Conservation (phyloP, 1,284 basidiomycete species). For the Pseudomicrostroma phylloplanum region DNA sequence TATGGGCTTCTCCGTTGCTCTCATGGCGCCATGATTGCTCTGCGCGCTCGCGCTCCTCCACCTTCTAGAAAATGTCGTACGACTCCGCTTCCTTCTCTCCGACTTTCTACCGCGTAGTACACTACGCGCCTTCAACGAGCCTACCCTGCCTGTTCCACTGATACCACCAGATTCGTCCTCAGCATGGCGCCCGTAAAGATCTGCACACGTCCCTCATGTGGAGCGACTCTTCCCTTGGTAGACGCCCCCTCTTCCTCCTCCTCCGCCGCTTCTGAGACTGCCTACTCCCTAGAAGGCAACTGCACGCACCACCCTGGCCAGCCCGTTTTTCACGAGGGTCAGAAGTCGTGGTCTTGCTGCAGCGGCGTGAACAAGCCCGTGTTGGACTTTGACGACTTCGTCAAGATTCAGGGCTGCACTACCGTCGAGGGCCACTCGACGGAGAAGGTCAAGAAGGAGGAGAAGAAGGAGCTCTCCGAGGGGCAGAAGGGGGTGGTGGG, state of each 20-base stretch:
- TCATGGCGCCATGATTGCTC: too few relatives aligned
- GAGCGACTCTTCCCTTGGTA: constrained; percentile 11
- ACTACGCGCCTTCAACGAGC: too few relatives aligned
- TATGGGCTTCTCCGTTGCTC: too few relatives aligned
- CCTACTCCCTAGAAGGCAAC: not conserved
- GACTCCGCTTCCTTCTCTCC: too few relatives aligned
- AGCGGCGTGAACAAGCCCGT: constrained; percentile 47
- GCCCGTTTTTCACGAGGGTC: constrained; percentile 49
- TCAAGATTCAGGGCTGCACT: constrained; percentile 40
- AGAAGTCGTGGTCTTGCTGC: constrained; percentile 51
- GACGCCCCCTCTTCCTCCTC: constrained; percentile 25
- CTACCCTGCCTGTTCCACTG: too few relatives aligned
- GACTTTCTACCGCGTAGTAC: too few relatives aligned
- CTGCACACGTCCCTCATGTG: constrained; percentile 46
- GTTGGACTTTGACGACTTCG: constrained; percentile 48
- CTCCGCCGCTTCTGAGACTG: constrained; percentile 1
- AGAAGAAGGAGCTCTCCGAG: constrained; percentile 6
- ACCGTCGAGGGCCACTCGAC: constrained; percentile 27
- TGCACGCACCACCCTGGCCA: constrained; percentile 47
- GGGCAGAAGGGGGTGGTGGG: not conserved
- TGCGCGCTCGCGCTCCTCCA: too few relatives aligned
- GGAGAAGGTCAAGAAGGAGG: constrained; percentile 23
- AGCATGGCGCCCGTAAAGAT: constrained; percentile 8
- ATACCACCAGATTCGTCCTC: too few relatives aligned
- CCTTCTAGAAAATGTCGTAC: too few relatives aligned